Conservation (phyloP, 2,329 filamentous ascomycete genomes). For the Fusarium palustre region DNA sequence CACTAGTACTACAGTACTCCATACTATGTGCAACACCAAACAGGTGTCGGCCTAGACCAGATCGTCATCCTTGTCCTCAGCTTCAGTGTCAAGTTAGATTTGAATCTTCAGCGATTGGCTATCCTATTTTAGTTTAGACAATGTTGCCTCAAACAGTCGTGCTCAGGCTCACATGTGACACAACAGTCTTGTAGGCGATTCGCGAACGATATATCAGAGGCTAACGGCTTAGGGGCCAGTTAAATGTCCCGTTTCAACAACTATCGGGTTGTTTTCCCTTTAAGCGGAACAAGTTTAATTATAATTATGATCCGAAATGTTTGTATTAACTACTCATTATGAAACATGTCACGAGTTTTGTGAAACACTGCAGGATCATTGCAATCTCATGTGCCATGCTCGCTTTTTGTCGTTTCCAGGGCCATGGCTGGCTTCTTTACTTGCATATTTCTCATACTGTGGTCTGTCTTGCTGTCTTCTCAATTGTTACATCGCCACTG, state of each 20-base stretch:
- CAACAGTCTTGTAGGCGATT: constrained; percentile 5
- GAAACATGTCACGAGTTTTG: background rate
- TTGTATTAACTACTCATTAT: background rate
- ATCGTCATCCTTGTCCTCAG: constrained; percentile 15
- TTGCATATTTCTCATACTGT: background rate
- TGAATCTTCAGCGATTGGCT: background rate
- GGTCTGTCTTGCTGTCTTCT: too few species aligned
- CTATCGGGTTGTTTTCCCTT: background rate
- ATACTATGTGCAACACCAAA: constrained; percentile 3
- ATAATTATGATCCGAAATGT: background rate
- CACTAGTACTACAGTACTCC: background rate
- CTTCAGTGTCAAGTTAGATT: background rate
- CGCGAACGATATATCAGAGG: background rate
- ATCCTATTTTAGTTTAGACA: constrained; percentile 12
- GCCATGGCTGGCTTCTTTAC: background rate
- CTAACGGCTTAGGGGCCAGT: background rate
- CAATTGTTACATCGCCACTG: too few species aligned
- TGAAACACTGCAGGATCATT: constrained; percentile 4
- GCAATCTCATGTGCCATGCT: background rate
- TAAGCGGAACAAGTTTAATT: background rate
- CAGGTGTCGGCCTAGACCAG: constrained; percentile 11
- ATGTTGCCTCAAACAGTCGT: background rate
- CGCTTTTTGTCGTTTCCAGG: too few species aligned
- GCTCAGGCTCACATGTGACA: background rate
- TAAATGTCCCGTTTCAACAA: background rate